phyloP scores from a whole-genome alignment of 169 alveolate genomes.

The Neospora caninum region DNA sequence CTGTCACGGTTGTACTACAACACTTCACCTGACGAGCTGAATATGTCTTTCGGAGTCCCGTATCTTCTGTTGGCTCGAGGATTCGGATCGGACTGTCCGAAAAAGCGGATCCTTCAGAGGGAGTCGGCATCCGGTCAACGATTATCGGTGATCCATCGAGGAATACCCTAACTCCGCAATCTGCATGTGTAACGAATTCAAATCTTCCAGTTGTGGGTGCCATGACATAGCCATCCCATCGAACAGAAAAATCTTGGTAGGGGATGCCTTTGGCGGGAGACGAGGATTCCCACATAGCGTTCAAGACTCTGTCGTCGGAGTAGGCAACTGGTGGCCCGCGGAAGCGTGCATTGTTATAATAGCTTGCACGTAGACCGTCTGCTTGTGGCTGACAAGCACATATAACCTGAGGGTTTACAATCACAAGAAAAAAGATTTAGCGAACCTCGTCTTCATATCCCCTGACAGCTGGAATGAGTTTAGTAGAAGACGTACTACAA shows the following conservation, averaged over 20 bases:
- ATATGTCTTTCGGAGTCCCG: conserved; percentile 73
- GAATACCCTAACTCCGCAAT: conserved; percentile 87
- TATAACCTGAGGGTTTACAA: neutral
- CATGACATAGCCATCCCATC: conserved; percentile 88
- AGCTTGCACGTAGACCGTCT: conserved; percentile 85
- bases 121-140: conserved; percentile 85
- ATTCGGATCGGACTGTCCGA: conserved; percentile 73
- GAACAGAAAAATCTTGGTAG: conserved; percentile 84
- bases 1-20: neutral
- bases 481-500: neutral
- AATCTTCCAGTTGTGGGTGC: conserved; percentile 85
- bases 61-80: conserved; percentile 69
- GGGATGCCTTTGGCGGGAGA: conserved; percentile 86
- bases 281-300: conserved; percentile 77
- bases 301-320: conserved; percentile 74
- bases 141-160: conserved; percentile 85
- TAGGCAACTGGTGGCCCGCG: conserved; percentile 83
- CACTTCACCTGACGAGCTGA: conserved; percentile 82
- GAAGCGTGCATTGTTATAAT: conserved; percentile 79
- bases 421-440: neutral
- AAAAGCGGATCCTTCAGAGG: conserved; percentile 75
- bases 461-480: neutral
- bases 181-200: conserved; percentile 82
- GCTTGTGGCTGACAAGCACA: conserved; percentile 65
- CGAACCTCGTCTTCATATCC: conserved; percentile 50